Evolutionary conservation across 768 basidiomycete species (phyloP), one percentile per base, ranked within the genome.

Genomic region (Pulveroboletus frians): DNA sequence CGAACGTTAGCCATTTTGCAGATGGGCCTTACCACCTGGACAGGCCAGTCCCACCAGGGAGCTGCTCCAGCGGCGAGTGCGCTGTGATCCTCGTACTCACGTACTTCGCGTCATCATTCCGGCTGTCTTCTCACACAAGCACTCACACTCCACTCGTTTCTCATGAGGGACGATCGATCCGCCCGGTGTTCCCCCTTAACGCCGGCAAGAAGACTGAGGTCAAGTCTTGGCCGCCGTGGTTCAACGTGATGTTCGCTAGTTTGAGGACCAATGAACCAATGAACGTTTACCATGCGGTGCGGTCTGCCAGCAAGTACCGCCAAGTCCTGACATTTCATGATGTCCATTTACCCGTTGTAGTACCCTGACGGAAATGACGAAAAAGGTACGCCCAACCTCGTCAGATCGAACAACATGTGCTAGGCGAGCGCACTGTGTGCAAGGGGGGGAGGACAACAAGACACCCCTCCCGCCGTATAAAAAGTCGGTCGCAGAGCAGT

Each of bases 381-480:
- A 11, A 10, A 21, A 29, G 4, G 50, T 23, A 20, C 18, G 1
- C 10, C 29, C 31, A 8, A 23, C 39, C 23, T 42, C 40, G 23
- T 18, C 35, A 6, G 31, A 34, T 23, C 1, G 10, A 11, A 8
- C 17, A 14, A 18, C n/a, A 1, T 3, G 3, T 38, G 15, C 20
- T 17, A 17, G 23, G n/a, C 6, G 4, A 23, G 17, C 1, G 32
- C 23, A 13, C 47, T n/a, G 31, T 39, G 35, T 34, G 18, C n/a
- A 11, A 11, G 11, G 5, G 10, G 18, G 15, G 17, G 30, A 14
- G 2, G 17, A 9, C 2, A 5, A n/a, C 5, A 32, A 15, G n/a
- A 23, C 7, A 26, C 10, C 4, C 9, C 23, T 9, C 26, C 27
- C 15, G 14, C 9, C 3, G 40, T 57, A 57, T 60, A 60, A 56